phyloP scores from a whole-genome alignment of 805 yeast genomes.

The Hanseniaspora vineae region DNA sequence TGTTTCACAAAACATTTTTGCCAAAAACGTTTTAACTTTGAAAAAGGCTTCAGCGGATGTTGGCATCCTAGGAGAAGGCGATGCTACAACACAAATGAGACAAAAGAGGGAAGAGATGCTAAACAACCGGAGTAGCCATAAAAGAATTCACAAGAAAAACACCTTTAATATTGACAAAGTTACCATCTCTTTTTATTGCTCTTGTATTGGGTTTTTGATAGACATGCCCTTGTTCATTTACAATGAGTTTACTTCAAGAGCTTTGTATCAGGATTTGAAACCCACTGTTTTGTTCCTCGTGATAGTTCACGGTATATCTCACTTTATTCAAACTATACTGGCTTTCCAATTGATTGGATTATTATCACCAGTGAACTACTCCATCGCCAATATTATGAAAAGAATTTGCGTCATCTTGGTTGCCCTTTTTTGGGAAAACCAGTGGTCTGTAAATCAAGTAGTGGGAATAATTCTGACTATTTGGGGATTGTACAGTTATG shows the following conservation, averaged over 20 bases:
- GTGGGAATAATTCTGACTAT: constrained; percentile 45
- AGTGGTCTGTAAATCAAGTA: constrained; percentile 29
- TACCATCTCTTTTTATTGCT: constrained; percentile 60
- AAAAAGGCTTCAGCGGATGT: constrained; percentile 19
- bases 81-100: neutral
- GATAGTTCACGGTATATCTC: constrained; percentile 51
- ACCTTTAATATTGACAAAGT: constrained; percentile 44
- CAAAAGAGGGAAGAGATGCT: constrained; percentile 12
- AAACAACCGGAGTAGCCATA: constrained; percentile 17
- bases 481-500: constrained; percentile 55
- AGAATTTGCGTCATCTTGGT: constrained; percentile 57
- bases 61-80: constrained; percentile 8
- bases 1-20: constrained; percentile 69
- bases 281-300: constrained; percentile 26
- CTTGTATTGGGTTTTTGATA: constrained; percentile 50
- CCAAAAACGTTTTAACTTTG: constrained; percentile 55
- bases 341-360: constrained; percentile 67
- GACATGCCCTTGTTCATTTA: constrained; percentile 57
- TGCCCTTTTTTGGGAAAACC: constrained; percentile 53
- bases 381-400: constrained; percentile 66
- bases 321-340: constrained; percentile 57
- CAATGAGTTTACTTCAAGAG: constrained; percentile 30
- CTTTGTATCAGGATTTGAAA: constrained; percentile 20
- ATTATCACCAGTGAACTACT: constrained; percentile 64
- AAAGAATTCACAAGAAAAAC: constrained; percentile 5